Evolutionary conservation across 192 early-diverging fungal genomes (phyloP), one percentile per base, ranked within the genome.

Genomic region (Coemansia javaensis): DNA sequence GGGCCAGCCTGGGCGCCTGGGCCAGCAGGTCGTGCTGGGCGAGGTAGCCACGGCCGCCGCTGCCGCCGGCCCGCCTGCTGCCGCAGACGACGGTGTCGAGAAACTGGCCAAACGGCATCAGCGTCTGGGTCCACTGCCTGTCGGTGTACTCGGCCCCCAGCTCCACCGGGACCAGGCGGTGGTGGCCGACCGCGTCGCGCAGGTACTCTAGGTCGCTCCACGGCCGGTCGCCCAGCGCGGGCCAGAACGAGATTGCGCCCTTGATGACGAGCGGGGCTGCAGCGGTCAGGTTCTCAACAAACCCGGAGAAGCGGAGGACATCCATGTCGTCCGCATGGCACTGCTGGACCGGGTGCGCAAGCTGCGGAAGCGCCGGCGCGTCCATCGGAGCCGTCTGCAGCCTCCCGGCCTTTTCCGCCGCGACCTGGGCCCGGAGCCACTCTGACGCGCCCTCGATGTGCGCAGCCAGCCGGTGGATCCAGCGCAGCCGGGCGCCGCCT

Each of bases 11-110:
- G 5, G 83, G 85, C 14, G 90, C 82, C 52, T 95, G 93, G 14
- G 72, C 52, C 47, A 91, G 82, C 18, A 95, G 54, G 52, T 93
- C 76, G 48, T 95, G 89, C 52, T 95, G 93, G 5, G 93, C 93
- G 16, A 95, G 62, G 59, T 95, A 95, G 5, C 69, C 83, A 7
- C 59, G 33, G n/a, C n/a, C n/a, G n/a, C n/a, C n/a, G n/a, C n/a
- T n/a, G n/a, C n/a, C n/a, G n/a, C n/a, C 15, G 20, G 30, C 3
- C 2, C 23, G n/a, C 0, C 35, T 16, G 7, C 24, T 18, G 1
- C 40, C 4, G 44, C 40, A 21, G 54, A 17, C 13, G 49, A 54
- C n/a, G 43, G 40, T 17, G 31, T 83, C 69, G 4, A 91, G 40
- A 53, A 89, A 93, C 32, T 88, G 84, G 8, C 69, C 78, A 44